phyloP scores from a whole-genome alignment of 75 land plant genomes.

The Sequoiadendron giganteum region DNA sequence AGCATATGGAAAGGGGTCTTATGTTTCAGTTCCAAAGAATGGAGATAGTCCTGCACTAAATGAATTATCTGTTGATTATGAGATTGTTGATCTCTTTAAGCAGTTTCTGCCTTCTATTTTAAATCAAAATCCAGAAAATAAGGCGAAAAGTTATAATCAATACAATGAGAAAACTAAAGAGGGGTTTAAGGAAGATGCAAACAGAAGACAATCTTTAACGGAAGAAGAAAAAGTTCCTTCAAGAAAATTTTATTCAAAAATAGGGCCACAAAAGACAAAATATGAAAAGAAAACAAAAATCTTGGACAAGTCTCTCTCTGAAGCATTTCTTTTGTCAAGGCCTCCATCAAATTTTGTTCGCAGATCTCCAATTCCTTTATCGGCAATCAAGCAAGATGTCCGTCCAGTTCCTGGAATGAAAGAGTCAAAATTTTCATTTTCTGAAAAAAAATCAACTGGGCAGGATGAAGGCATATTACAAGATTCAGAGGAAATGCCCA shows the following conservation, averaged over 20 bases:
- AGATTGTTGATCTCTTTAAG: slow-evolving; percentile 26
- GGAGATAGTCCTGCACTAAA: background rate
- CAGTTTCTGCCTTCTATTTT: slow-evolving; percentile 31
- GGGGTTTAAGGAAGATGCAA: slow-evolving; percentile 17
- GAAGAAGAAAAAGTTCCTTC: background rate
- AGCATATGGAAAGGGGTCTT: slow-evolving; percentile 13
- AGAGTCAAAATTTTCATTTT: background rate
- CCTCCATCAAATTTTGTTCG: slow-evolving; percentile 44
- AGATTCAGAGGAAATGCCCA: background rate
- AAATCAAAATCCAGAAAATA: slow-evolving; percentile 12
- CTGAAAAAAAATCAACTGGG: background rate
- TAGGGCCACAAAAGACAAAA: background rate
- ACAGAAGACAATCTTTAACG: background rate
- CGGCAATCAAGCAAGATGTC: slow-evolving; percentile 18
- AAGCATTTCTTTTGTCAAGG: slow-evolving; percentile 14
- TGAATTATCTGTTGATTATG: slow-evolving; percentile 17
- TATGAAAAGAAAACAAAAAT: background rate
- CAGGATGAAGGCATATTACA: background rate
- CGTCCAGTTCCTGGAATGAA: slow-evolving; percentile 13
- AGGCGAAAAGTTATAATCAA: slow-evolving; percentile 13
- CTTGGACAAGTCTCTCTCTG: background rate
- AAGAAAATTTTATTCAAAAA: background rate
- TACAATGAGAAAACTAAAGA: slow-evolving; percentile 14
- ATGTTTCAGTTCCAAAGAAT: background rate
- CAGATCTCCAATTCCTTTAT: slow-evolving; percentile 44